A percentile compares a stretch with the other conserved stretches of the same genome.
Conservation (phyloP, 2,329 filamentous ascomycete genomes). For the Periconia sp. region DNA sequence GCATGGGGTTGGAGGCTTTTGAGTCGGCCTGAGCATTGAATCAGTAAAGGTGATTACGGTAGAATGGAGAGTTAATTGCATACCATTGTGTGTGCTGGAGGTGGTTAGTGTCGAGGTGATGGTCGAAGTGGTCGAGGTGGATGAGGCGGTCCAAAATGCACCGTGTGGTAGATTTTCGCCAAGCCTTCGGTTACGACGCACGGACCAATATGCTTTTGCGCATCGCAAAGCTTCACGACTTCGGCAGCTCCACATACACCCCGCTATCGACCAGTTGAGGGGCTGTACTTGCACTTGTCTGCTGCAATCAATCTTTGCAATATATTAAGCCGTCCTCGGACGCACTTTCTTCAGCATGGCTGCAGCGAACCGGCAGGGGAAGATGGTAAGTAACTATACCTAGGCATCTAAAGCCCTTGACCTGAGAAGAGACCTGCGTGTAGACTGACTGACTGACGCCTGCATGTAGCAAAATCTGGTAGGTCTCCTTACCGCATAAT, state of each 20-base stretch:
- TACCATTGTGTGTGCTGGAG: conserved; percentile 50
- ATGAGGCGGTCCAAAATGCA: conserved; percentile 30
- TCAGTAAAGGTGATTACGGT: conserved; percentile 28
- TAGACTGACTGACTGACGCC: conserved; percentile 51
- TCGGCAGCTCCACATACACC: conserved; percentile 32
- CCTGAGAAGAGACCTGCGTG: conserved; percentile 52
- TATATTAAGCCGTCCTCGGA: conserved; percentile 49
- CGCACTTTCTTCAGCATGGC: conserved; percentile 51
- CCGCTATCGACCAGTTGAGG: conserved; percentile 25
- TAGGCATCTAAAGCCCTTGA: conserved; percentile 40
- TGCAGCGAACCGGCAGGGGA: conserved; percentile 85
- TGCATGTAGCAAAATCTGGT: conserved; percentile 67
- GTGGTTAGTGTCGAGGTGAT: conserved; percentile 42
- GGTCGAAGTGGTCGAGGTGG: conserved; percentile 36
- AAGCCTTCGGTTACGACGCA: conserved; percentile 16
- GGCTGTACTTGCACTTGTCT: conserved; percentile 15
- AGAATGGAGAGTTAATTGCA: conserved; percentile 12
- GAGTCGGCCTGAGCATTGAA: conserved; percentile 40
- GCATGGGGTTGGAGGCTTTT: conserved; percentile 97
- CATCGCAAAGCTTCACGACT: conserved; percentile 25
- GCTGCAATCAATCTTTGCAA: conserved; percentile 9
- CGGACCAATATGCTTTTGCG: conserved; percentile 18
- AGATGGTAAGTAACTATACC: conserved; percentile 81
- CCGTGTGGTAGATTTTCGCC: conserved; percentile 22
- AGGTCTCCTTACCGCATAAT: conserved; percentile 46